Percentiles rank a stretch among this genome's conserved stretches.
Evolutionary conservation across 2,329 filamentous ascomycete species (phyloP).

Genomic region (Rhexocercosporidium sp.): DNA sequence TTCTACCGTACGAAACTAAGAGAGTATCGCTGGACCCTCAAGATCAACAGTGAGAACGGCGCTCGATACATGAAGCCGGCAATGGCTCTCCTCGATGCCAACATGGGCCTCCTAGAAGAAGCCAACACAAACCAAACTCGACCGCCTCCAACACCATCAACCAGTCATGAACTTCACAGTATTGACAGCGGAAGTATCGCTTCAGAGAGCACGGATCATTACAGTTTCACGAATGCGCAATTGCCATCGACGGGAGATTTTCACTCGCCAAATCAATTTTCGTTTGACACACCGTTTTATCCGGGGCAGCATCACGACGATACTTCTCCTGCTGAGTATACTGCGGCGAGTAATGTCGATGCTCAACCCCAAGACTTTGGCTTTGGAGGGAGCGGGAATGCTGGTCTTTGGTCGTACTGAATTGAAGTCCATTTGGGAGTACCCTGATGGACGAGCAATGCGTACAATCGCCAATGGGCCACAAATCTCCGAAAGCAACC

Average conservation of each 20-base stretch:
- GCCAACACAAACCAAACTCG: slow-evolving; percentile 9
- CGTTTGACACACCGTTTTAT: slow-evolving; percentile 29
- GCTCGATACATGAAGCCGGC: slow-evolving; percentile 36
- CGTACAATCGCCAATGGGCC: too few relatives aligned
- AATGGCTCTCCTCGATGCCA: slow-evolving; percentile 36
- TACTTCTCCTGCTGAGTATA: slow-evolving; percentile 22
- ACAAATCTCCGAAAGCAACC: too few relatives aligned
- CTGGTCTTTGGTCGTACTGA: slow-evolving; percentile 27
- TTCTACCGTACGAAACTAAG: slow-evolving; percentile 35
- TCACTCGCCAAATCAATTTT: slow-evolving; percentile 26
- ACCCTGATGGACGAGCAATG: too few relatives aligned
- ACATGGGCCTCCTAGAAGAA: slow-evolving; percentile 30
- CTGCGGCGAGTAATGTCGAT: slow-evolving; percentile 16
- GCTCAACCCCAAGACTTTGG: slow-evolving; percentile 28
- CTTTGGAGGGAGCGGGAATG: slow-evolving; percentile 21
- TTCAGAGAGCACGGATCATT: slow-evolving; percentile 20
- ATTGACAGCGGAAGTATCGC: slow-evolving; percentile 16
- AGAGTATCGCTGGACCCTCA: slow-evolving; percentile 38
- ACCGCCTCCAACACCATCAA: background rate
- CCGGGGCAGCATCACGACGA: slow-evolving; percentile 14
- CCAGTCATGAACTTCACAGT: background rate
- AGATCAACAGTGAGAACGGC: slow-evolving; percentile 39
- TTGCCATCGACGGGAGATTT: slow-evolving; percentile 21
- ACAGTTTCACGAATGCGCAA: slow-evolving; percentile 16
- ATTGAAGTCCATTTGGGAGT: background rate